Base-by-base conservation (phyloP, 2,329 filamentous ascomycete genomes). In the Leptosphaerulina australis region DNA sequence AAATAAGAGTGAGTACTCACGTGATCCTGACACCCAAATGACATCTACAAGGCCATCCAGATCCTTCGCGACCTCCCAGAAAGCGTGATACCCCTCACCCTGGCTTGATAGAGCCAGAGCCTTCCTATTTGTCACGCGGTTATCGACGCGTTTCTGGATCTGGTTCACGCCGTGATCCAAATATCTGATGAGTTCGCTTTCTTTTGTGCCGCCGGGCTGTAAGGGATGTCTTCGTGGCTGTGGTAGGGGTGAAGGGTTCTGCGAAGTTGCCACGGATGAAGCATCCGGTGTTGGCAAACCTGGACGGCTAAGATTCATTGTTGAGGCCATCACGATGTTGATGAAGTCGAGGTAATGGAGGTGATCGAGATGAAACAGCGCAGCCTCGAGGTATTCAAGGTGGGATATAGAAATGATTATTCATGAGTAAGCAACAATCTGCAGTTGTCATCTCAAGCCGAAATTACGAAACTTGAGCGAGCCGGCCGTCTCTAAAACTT, bases 1-100 rank as follows among this genome's bases (percentile, higher is more conserved):
- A 17, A 15, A 9, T 20, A 9, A 21, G 14, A 12, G 6, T 25
- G 33, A 22, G 36, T 22, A 79, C 89, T 69, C 79, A 91, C 91
- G 91, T 17, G 92, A 96, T 8, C 88, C 90, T 22, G 87, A 90
- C 17, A 90, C 82, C 93, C 93, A 97, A 4, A 96, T 74, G 6
- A 95, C 82, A 70, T 95, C 88, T 12, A 96, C 75, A 10, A 96
- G 69, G 5, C 80, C 79, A 47, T 92, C 88, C 0, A 96, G 72
- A 64, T 96, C 91, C 48, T 77, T 82, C 44, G 84, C 90, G 4
- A 91, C 82, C 64, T 92, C 87, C 39, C 77, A 79, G 69, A 93
- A 88, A 41, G 74, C 83, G 44, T 77, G 76, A 56, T 87, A 88
- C 1, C 82, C 83, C 25, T 73, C 69, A 4, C 75, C 74, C 11